phyloP scores from a whole-genome alignment of 768 basidiomycete species.

The Leccinum truebloodii region DNA sequence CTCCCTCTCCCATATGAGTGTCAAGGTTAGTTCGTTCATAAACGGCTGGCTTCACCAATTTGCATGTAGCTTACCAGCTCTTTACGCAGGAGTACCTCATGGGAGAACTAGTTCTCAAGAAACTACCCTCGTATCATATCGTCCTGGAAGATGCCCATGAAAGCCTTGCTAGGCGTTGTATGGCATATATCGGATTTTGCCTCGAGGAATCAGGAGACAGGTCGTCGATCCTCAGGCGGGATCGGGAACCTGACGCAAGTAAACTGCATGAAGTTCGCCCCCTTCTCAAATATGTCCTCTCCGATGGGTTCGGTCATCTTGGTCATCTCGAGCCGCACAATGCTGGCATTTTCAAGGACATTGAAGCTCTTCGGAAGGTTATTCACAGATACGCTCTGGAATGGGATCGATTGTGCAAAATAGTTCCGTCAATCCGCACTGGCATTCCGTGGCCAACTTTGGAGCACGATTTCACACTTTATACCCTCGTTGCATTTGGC shows the following conservation, averaged over 20 bases:
- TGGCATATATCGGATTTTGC: no score
- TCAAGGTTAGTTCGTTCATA: no score
- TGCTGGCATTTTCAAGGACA: conserved; percentile 1
- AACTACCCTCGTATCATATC: no score
- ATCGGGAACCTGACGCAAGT: background rate
- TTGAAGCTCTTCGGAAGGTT: background rate
- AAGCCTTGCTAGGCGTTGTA: no score
- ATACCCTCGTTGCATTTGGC: conserved; percentile 9
- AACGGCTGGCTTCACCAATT: no score
- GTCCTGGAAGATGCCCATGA: no score
- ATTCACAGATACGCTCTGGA: background rate
- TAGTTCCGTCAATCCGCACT: background rate
- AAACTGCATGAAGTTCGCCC: background rate
- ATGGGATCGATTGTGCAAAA: conserved; percentile 4
- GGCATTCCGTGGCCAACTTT: conserved; percentile 7
- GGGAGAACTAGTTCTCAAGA: background rate
- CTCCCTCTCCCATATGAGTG: no score
- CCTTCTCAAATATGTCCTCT: conserved; percentile 12
- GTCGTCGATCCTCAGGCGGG: no score
- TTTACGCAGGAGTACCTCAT: no score
- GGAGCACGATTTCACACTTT: conserved; percentile 5
- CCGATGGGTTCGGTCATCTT: conserved; percentile 13
- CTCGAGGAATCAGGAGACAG: no score
- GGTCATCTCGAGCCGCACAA: background rate
- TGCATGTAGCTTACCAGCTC: no score